Conservation (phyloP, 2,329 filamentous ascomycete genomes). For the Parastagonospora nodorum region DNA sequence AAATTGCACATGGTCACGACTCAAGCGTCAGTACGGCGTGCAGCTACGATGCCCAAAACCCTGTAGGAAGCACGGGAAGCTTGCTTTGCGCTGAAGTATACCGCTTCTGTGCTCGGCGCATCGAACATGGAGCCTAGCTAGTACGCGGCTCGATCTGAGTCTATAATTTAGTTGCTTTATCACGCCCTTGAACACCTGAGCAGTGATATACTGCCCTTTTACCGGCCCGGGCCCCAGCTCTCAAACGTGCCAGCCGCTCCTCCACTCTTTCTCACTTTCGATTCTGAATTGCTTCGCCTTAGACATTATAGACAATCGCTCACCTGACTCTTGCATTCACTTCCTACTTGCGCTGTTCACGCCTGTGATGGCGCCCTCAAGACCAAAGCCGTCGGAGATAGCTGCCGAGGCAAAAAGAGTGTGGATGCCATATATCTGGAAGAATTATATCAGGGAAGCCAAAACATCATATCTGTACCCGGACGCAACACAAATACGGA, state of each 20-base stretch:
- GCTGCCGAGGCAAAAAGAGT: conserved; percentile 73
- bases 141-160: conserved; percentile 34
- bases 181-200: conserved; percentile 28
- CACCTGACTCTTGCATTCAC: conserved; percentile 4
- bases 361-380: conserved; percentile 60
- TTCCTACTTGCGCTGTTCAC: conserved; percentile 4
- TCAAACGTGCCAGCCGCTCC: conserved; percentile 10
- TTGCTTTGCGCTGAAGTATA: conserved; percentile 35
- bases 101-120: conserved; percentile 33
- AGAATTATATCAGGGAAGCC: conserved; percentile 60
- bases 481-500: conserved; percentile 44
- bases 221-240: conserved; percentile 17
- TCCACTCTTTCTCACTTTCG: conserved; percentile 11
- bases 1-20: conserved; percentile 31
- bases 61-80: conserved; percentile 30
- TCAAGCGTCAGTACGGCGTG: conserved; percentile 25
- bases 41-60: conserved; percentile 19
- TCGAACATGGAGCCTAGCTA: conserved; percentile 28
- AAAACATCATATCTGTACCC: conserved; percentile 64
- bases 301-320: conserved; percentile 4
- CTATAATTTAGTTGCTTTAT: conserved; percentile 38
- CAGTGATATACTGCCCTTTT: conserved; percentile 38
- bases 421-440: conserved; percentile 69
- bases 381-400: conserved; percentile 70
- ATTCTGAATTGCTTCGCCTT: conserved; percentile 9